Base-by-base conservation (phyloP, 169 alveolate genomes). In the Cryptosporidium meleagridis region DNA sequence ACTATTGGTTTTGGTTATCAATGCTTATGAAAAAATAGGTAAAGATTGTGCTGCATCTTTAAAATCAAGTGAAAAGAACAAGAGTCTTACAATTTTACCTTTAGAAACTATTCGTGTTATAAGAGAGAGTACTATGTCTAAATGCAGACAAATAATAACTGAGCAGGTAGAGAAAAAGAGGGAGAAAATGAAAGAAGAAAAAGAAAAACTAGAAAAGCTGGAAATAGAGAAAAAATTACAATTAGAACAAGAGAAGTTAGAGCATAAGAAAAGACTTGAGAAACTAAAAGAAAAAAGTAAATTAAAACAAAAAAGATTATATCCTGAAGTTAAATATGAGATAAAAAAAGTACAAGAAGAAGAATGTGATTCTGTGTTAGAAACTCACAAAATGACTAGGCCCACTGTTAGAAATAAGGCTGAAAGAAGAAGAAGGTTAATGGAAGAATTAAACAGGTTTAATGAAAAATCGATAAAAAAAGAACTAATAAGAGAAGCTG, bases 401-500 rank as follows among this genome's bases (percentile, higher is more conserved):
- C 7, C 48, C 3, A 10, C 71, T 31, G 72, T 65, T 29, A 65
- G 72, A 65, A 18, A 29, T 65, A 65, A 37, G 29, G 44, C 72
- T 65, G 51, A 65, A 65, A 65, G 72, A 35, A 65, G 26, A 65
- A 65, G 10, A 16, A 65, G 33, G 51, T 65, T 35, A 2, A n/a
- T 14, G 12, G 51, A 65, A 10, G 29, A 6, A 1, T 1, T 35
- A 5, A 18, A 4, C 12, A 65, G 12, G 44, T n/a, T 16, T 14
- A 39, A 65, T 9, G 72, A 65, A 7, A 16, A 31, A 33, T 65
- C 52, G 0, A 3, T 65, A 7, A 26, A 3, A 35, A 65, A 65
- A 29, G 51, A 65, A 33, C 16, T 31, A 35, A 65, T 31, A 8
- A 65, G 51, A 65, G 51, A 29, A 16, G 18, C 44, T 10, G 31